Evolutionary conservation across 495 filamentous ascomycete genomes (phyloP).

Genomic region (Aspergillus leporis): DNA sequence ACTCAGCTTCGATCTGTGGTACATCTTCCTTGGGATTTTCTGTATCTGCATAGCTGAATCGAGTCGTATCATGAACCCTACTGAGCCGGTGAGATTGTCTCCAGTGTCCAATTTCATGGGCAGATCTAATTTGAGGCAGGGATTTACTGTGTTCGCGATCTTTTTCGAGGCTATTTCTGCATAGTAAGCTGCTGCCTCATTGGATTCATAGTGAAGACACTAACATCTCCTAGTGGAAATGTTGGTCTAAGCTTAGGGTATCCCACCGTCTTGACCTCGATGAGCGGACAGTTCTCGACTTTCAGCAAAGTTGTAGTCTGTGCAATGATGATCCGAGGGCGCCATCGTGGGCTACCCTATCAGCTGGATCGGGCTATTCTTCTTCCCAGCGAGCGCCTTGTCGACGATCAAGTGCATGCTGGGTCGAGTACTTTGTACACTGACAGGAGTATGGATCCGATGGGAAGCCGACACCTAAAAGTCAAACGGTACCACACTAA

Average conservation of each 20-base stretch:
- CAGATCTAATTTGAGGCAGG: slow-evolving; percentile 14
- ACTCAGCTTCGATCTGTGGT: slow-evolving; percentile 65
- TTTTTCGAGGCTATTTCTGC: slow-evolving; percentile 86
- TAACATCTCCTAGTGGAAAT: slow-evolving; percentile 57
- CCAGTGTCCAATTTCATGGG: neutral
- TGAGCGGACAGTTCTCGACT: slow-evolving; percentile 70
- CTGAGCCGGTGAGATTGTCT: slow-evolving; percentile 36
- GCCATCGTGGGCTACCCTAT: slow-evolving; percentile 87
- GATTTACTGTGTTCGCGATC: slow-evolving; percentile 61
- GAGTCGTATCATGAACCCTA: slow-evolving; percentile 45
- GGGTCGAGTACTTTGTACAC: neutral
- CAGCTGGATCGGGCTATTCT: slow-evolving; percentile 84
- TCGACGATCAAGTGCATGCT: slow-evolving; percentile 23
- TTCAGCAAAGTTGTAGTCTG: slow-evolving; percentile 84
- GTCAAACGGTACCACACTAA: slow-evolving; percentile 16
- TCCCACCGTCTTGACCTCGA: slow-evolving; percentile 64
- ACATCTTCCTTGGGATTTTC: slow-evolving; percentile 63
- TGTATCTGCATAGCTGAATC: slow-evolving; percentile 59
- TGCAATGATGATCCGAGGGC: slow-evolving; percentile 84
- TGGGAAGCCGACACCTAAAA: slow-evolving; percentile 8
- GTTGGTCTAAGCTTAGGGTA: slow-evolving; percentile 87
- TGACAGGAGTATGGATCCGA: slow-evolving; percentile 8
- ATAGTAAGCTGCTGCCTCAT: slow-evolving; percentile 46
- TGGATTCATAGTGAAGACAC: neutral
- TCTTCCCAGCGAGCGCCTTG: slow-evolving; percentile 65